Conservation (phyloP, 192 early-diverging fungal genomes). For the Linnemannia zychae region DNA sequence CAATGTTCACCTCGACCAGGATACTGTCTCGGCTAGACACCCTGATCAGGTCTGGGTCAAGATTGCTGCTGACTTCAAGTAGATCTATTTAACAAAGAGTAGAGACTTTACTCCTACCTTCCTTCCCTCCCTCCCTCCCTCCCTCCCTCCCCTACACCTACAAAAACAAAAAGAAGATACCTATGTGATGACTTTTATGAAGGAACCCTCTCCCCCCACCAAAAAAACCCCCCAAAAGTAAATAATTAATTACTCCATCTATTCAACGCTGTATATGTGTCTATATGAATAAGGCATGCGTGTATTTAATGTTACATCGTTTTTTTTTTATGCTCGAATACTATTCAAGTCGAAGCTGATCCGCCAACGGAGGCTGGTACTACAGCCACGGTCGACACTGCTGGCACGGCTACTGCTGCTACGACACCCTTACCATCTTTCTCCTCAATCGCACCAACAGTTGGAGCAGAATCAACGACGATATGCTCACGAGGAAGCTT, state of each 20-base stretch:
- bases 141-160: neutral
- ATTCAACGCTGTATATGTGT: too few relatives aligned
- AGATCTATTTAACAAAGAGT: neutral
- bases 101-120: too few relatives aligned
- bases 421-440: neutral
- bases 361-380: neutral
- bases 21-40: constrained; percentile 32
- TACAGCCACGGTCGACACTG: neutral
- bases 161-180: neutral
- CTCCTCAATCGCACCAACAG: neutral
- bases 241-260: too few relatives aligned
- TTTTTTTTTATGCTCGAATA: too few relatives aligned
- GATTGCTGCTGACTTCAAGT: constrained; percentile 47
- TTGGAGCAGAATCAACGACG: too few relatives aligned
- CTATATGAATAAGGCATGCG: too few relatives aligned
- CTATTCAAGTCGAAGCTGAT: neutral
- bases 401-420: neutral
- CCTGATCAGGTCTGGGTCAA: constrained; percentile 47
- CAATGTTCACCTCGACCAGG: constrained; percentile 42
- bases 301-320: too few relatives aligned
- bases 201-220: neutral
- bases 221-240: too few relatives aligned
- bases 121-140: neutral
- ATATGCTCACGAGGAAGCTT: neutral
- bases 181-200: neutral